A percentile compares a stretch with the other conserved stretches of the same genome.
Evolutionary conservation across 192 early-diverging fungal genomes (phyloP).

Genomic region (Backusella mclennaniae): DNA sequence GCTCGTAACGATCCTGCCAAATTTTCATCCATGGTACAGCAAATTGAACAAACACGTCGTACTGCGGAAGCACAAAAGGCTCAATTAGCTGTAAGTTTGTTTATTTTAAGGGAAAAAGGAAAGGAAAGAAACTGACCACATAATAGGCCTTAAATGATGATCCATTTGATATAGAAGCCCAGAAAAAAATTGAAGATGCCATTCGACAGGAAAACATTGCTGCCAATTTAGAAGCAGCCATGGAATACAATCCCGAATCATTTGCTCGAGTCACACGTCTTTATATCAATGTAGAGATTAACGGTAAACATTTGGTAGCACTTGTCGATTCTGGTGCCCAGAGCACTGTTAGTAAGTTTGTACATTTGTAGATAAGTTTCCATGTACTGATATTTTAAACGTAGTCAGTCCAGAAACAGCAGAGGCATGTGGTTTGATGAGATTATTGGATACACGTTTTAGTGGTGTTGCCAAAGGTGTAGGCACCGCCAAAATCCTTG

Average conservation of each 20-base stretch:
- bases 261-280: constrained; percentile 91
- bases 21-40: constrained; percentile 60
- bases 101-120: not conserved
- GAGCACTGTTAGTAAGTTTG: constrained; percentile 75
- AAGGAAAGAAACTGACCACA: not conserved
- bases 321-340: constrained; percentile 98
- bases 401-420: constrained; percentile 63
- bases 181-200: constrained; percentile 86
- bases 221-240: constrained; percentile 79
- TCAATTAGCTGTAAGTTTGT: not conserved
- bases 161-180: constrained; percentile 90
- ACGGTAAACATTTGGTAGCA: constrained; percentile 85
- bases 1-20: constrained; percentile 62
- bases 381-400: no score
- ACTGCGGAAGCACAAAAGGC: constrained; percentile 53
- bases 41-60: constrained; percentile 55
- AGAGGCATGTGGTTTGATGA: constrained; percentile 80
- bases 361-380: no score
- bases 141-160: constrained; percentile 66
- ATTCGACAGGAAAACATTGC: constrained; percentile 85
- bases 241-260: constrained; percentile 94
- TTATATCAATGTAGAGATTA: constrained; percentile 88
- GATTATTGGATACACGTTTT: constrained; percentile 86
- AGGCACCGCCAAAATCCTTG: constrained; percentile 94
- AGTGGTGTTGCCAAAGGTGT: constrained; percentile 91